A percentile compares a stretch with the other conserved stretches of the same genome.
Conservation (phyloP, 768 basidiomycete species). For the Xerocomus potaroensis region DNA sequence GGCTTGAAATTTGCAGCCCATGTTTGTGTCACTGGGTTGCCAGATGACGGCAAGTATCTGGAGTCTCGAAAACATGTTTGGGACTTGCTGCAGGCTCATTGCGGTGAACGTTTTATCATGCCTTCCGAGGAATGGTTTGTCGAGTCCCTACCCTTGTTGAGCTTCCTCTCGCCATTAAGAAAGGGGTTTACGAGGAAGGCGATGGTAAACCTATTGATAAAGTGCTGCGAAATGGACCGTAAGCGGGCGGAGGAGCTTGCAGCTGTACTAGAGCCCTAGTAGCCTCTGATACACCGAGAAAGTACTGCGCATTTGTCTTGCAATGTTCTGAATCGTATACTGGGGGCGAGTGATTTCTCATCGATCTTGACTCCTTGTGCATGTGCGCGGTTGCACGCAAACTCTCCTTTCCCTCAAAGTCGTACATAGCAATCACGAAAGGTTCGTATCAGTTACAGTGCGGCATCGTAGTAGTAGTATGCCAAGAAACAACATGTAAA, state of each 20-base stretch:
- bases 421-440: no score
- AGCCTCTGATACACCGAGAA: no score
- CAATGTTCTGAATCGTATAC: no score
- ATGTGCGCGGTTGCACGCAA: no score
- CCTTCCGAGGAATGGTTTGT: slow-evolving; percentile 1
- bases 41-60: not conserved
- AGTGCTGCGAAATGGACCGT: not conserved
- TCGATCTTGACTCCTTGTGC: no score
- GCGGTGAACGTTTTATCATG: slow-evolving; percentile 2
- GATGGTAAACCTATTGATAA: not conserved
- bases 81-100: slow-evolving; percentile 1
- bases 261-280: not conserved
- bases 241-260: slow-evolving; percentile 1
- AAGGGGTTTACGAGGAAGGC: not conserved
- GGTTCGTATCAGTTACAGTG: no score
- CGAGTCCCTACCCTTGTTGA: not conserved
- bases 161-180: not conserved
- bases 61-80: slow-evolving; percentile 1
- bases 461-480: no score
- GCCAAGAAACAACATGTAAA: no score
- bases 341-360: no score
- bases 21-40: slow-evolving; percentile 1
- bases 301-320: no score
- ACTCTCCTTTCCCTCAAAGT: no score
- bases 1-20: slow-evolving; percentile 1